These are phyloP conservation scores for Rhodamnia argentea DNA, from an alignment of 345 rosid genomes.

Conservation along the genomic window DNA sequence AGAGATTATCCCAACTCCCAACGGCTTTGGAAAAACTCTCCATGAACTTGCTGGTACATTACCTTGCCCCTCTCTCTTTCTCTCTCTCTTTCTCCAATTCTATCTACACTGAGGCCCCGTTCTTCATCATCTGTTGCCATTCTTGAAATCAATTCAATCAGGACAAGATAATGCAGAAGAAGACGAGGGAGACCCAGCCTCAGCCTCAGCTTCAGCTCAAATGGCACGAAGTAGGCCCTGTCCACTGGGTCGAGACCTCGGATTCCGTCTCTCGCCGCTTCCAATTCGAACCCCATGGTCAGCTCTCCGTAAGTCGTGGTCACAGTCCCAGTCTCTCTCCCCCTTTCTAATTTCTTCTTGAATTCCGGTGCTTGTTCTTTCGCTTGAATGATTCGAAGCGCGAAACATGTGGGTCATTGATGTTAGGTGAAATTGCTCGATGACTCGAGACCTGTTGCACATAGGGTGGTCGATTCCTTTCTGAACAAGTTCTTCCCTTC, in stretches of 20 bases:
- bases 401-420: background rate
- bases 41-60: background rate
- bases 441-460: constrained; percentile 56
- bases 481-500: constrained; percentile 81
- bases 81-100: background rate
- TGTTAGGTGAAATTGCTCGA: constrained; percentile 56
- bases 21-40: background rate
- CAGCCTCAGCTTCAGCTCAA: background rate
- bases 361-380: background rate
- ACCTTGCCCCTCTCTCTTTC: background rate
- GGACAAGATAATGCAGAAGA: background rate
- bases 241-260: constrained; percentile 71
- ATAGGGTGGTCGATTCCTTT: constrained; percentile 61
- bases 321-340: background rate
- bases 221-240: constrained; percentile 14
- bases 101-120: background rate
- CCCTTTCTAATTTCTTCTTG: background rate
- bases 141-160: background rate
- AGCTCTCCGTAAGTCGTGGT: constrained; percentile 43
- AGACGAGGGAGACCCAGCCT: background rate
- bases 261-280: constrained; percentile 57
- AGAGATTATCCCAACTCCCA: background rate
- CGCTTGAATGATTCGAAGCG: background rate
- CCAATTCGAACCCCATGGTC: constrained; percentile 62
- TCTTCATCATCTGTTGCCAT: background rate